These are phyloP conservation scores for Emmonsiellopsis sp. DNA, from an alignment of 2,329 filamentous ascomycete genomes.

Conservation along the genomic window DNA sequence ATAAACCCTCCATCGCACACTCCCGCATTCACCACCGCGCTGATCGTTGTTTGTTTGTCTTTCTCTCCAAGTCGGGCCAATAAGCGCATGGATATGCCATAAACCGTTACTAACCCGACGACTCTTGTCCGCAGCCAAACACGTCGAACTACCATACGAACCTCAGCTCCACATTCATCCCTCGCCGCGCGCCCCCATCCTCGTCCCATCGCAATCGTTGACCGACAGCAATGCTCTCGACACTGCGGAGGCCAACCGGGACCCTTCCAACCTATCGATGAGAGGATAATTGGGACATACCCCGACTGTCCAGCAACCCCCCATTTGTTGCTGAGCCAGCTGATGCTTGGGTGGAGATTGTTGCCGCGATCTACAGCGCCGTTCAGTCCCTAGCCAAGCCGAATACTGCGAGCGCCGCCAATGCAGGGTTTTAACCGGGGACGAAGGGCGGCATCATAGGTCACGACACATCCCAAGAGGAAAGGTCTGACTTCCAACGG, in stretches of 20 bases:
- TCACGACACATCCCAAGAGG: background rate
- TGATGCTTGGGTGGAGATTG: background rate
- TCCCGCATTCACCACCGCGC: too few species aligned
- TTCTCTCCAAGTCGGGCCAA: too few species aligned
- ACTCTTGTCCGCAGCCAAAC: too few species aligned
- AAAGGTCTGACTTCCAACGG: background rate
- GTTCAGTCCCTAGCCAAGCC: background rate
- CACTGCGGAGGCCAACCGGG: background rate
- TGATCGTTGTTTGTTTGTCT: too few species aligned
- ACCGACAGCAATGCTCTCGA: background rate
- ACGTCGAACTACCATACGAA: too few species aligned
- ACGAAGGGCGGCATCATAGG: background rate
- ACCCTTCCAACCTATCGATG: background rate
- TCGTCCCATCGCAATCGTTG: background rate
- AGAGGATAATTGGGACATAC: background rate
- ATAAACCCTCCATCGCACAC: too few species aligned
- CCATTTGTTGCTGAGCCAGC: background rate
- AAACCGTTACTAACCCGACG: too few species aligned
- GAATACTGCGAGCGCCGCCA: background rate
- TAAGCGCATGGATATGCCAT: too few species aligned
- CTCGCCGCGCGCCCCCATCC: too few species aligned
- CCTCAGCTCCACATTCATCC: background rate
- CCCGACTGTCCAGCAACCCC: too few species aligned
- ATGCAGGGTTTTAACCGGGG: background rate
- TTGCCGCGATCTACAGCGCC: background rate